Evolutionary conservation across 371 early-diverging fungal genomes (phyloP).

Genomic region (Apophysomyces sp.): DNA sequence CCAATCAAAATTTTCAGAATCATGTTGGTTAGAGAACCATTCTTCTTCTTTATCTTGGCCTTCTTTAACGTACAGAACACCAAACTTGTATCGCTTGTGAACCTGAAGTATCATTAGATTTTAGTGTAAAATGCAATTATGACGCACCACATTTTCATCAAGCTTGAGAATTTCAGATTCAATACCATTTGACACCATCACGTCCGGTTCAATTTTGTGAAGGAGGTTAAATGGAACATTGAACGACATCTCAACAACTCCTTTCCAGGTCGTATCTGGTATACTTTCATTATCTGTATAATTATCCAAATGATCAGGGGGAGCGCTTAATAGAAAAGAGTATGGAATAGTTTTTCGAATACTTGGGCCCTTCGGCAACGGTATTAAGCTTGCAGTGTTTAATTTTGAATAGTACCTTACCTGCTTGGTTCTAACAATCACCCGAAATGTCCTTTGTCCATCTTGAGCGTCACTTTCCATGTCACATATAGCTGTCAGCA

Average conservation of each 20-base stretch:
- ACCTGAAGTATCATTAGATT: conserved; percentile 51
- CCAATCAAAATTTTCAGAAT: conserved; percentile 59
- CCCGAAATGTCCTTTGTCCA: conserved; percentile 22
- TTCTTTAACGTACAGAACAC: conserved; percentile 64
- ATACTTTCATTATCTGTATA: conserved; percentile 6
- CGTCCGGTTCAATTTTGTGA: conserved; percentile 27
- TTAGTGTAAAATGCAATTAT: conserved; percentile 1
- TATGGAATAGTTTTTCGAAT: conserved; percentile 19
- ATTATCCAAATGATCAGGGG: neutral
- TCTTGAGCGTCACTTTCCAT: neutral
- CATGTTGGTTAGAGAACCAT: conserved; percentile 66
- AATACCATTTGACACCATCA: conserved; percentile 51
- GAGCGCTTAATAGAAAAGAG: conserved; percentile 23
- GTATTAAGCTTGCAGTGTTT: neutral
- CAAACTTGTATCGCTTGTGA: conserved; percentile 77
- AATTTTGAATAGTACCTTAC: conserved; percentile 9
- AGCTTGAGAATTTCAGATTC: conserved; percentile 53
- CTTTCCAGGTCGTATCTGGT: conserved; percentile 22
- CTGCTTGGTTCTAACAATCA: conserved; percentile 36
- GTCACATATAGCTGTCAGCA: conserved; percentile 19
- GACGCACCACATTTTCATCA: conserved; percentile 51
- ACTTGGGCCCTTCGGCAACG: conserved; percentile 11
- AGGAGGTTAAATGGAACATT: conserved; percentile 22
- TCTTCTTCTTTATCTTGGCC: conserved; percentile 78
- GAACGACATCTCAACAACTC: conserved; percentile 12